phyloP scores from a whole-genome alignment of 768 basidiomycete genomes.

The Leccinellum rugosiceps region DNA sequence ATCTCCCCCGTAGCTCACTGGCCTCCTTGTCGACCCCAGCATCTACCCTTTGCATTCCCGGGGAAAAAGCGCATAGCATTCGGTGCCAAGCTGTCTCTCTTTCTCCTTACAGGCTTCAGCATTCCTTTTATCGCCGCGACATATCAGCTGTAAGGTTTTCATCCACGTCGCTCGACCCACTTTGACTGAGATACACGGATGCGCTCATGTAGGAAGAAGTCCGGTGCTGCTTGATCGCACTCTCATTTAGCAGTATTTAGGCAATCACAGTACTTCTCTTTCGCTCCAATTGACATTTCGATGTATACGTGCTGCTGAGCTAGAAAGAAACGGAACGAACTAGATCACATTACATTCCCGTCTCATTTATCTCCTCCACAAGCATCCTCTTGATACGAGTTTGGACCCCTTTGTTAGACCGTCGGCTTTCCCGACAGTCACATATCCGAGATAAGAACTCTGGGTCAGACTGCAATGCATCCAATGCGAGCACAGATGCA shows the following conservation, averaged over 20 bases:
- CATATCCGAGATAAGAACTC: slow-evolving; percentile 62
- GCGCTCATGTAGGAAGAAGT: slow-evolving; percentile 38
- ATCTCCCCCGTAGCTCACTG: slow-evolving; percentile 6
- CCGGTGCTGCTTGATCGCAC: slow-evolving; percentile 26
- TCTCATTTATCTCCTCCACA: slow-evolving; percentile 21
- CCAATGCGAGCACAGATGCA: slow-evolving; percentile 64
- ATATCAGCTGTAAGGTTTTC: slow-evolving; percentile 59
- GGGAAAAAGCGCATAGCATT: slow-evolving; percentile 49
- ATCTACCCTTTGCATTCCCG: slow-evolving; percentile 55
- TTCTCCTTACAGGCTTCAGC: slow-evolving; percentile 54
- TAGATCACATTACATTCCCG: slow-evolving; percentile 13
- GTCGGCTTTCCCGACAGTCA: slow-evolving; percentile 51
- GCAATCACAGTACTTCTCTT: neutral
- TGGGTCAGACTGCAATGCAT: slow-evolving; percentile 63
- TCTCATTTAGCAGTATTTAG: neutral
- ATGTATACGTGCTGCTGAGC: slow-evolving; percentile 6
- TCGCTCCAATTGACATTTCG: neutral
- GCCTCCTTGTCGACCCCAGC: slow-evolving; percentile 32
- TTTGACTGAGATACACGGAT: slow-evolving; percentile 4
- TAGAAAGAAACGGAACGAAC: slow-evolving; percentile 2
- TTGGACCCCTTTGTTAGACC: slow-evolving; percentile 36
- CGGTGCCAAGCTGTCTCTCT: slow-evolving; percentile 30
- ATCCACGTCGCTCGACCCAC: neutral
- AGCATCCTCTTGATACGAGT: slow-evolving; percentile 35
- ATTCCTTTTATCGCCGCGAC: slow-evolving; percentile 63